A percentile compares a stretch with the other conserved stretches of the same genome.
phyloP scores from a whole-genome alignment of 2,329 filamentous ascomycete genomes.

The Hypoxylon sp. region DNA sequence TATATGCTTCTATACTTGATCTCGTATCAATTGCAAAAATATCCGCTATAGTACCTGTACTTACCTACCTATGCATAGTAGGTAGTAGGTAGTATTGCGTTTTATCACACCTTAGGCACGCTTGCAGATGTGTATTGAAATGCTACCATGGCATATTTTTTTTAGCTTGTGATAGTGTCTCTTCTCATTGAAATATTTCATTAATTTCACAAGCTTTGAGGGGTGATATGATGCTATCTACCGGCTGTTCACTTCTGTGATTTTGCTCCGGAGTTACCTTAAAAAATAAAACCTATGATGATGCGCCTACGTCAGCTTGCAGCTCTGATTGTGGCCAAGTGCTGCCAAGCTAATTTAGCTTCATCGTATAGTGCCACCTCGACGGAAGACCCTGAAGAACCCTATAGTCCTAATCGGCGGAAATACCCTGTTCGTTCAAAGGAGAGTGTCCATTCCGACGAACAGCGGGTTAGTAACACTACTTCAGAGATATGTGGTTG shows the following conservation, averaged over 20 bases:
- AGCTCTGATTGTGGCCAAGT: slow-evolving; percentile 36
- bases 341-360: slow-evolving; percentile 39
- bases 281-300: slow-evolving; percentile 46
- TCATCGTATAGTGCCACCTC: slow-evolving; percentile 30
- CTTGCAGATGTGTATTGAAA: slow-evolving; percentile 12
- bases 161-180: neutral
- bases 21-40: slow-evolving; percentile 20
- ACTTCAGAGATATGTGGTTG: neutral
- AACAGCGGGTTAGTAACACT: neutral
- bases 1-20: slow-evolving; percentile 13
- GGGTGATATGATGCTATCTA: neutral
- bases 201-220: neutral
- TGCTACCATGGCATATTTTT: neutral
- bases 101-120: slow-evolving; percentile 20
- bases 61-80: slow-evolving; percentile 11
- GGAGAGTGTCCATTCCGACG: neutral
- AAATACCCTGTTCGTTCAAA: neutral
- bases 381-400: slow-evolving; percentile 34
- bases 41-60: slow-evolving; percentile 20
- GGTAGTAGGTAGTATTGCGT: neutral
- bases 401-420: slow-evolving; percentile 14
- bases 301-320: slow-evolving; percentile 52
- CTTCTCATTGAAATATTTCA: neutral
- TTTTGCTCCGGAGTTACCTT: slow-evolving; percentile 20
- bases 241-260: slow-evolving; percentile 19